Conservation (phyloP, 352 stramenopile genomes). For the Globisporangium sylvaticum region DNA sequence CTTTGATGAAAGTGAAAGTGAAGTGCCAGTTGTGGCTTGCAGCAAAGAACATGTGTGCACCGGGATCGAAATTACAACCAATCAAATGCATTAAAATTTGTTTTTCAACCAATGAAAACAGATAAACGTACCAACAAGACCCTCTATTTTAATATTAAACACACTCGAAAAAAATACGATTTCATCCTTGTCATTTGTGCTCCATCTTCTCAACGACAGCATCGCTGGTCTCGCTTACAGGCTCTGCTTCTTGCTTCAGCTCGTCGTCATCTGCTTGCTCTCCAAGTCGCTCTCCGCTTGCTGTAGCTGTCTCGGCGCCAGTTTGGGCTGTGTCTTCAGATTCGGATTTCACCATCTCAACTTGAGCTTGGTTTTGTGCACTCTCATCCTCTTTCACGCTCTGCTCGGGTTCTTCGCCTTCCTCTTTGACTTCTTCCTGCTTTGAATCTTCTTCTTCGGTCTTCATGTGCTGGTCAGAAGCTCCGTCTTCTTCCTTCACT, state of each 20-base stretch:
- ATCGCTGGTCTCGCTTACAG: background rate
- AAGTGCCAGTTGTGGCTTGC: background rate
- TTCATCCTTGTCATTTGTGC: background rate
- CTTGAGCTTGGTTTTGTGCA: background rate
- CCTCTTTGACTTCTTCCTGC: background rate
- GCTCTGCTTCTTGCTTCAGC: background rate
- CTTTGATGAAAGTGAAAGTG: background rate
- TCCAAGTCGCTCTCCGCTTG: background rate
- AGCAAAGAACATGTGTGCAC: background rate
- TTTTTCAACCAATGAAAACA: background rate
- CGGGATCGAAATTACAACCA: background rate
- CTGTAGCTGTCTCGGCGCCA: background rate
- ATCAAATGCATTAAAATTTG: background rate
- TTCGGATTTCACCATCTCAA: background rate
- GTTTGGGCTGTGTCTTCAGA: background rate
- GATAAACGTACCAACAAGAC: background rate
- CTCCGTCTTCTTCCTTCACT: background rate
- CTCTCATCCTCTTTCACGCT: background rate
- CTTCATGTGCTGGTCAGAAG: background rate
- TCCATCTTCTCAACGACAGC: background rate
- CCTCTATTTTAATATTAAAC: background rate
- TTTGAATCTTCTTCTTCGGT: background rate
- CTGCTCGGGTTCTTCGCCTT: constrained; percentile 1
- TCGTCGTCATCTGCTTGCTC: background rate
- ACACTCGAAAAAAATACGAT: background rate